Evolutionary conservation across 2,329 filamentous ascomycete genomes (phyloP).

Genomic region (Grosmannia serpens): DNA sequence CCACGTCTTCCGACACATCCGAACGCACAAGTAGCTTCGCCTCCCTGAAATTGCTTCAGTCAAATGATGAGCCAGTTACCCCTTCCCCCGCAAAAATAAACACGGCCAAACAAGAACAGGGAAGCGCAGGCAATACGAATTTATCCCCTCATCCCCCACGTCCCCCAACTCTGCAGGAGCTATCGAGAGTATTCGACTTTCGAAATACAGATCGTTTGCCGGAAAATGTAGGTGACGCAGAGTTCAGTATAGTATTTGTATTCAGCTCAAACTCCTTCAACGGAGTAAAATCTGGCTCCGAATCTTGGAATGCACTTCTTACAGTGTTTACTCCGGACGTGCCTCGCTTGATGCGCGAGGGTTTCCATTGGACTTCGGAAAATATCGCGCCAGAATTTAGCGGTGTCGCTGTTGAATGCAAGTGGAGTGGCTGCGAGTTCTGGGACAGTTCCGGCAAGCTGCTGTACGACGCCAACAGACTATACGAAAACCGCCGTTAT

Average conservation of each 20-base stretch:
- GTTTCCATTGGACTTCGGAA: not conserved
- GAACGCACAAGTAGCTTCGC: no score
- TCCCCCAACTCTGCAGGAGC: not conserved
- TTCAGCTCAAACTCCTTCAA: not conserved
- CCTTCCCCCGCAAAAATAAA: no score
- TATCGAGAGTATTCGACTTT: not conserved
- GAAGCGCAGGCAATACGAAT: not conserved
- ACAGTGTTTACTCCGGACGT: not conserved
- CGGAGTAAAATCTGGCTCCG: not conserved
- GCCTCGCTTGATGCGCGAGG: slow-evolving; percentile 1
- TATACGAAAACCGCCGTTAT: not conserved
- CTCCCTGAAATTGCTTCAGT: no score
- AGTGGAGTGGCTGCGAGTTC: not conserved
- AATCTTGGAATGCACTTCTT: not conserved
- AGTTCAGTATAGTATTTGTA: not conserved
- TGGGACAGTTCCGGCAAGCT: not conserved
- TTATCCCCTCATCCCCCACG: no score
- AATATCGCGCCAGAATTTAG: not conserved
- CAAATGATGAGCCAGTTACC: no score
- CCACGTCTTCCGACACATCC: no score
- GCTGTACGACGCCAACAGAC: not conserved
- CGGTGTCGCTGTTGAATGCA: not conserved
- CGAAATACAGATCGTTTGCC: not conserved
- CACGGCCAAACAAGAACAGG: no score
- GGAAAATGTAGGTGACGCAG: not conserved